Evolutionary conservation across 305 asterid genomes (phyloP), one percentile per base, ranked within the genome.

Genomic region (Solanum hybrid): DNA sequence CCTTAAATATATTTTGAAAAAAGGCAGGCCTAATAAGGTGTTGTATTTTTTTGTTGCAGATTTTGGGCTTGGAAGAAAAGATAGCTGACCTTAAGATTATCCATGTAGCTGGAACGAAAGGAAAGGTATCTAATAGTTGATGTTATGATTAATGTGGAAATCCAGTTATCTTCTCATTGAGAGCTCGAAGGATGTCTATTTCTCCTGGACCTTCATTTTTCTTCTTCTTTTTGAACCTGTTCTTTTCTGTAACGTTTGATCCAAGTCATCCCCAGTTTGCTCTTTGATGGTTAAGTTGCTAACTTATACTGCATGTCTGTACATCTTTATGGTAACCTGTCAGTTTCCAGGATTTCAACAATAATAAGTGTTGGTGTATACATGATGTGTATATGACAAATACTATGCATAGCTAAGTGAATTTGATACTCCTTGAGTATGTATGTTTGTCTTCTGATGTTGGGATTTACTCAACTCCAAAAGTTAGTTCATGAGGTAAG

Each of bases 31-130:
- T 34, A 31, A 82, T 86, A 39, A 75, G 46, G 33, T 80, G 28
- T 88, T 91, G 82, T 86, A 87, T 88, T 93, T 61, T 89, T 61
- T 89, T 89, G 84, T 92, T 91, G 91, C 95, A 95, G 98, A 95
- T 96, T 90, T 91, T 97, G 95, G 98, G 92, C 89, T 92, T 97
- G 94, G 97, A 97, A 90, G 95, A 95, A 89, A 90, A 87, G 79
- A 89, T 97, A 87, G 93, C 93, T 46, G 91, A 80, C 88, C 96
- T 97, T 77, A 95, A 95, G 92, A 94, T 96, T 86, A 95, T 97
- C 92, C 99, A 97, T 90, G 98, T 95, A 90, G 95, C 98, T 91
- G 99, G 99, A 90, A 97, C 98, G 77, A 97, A 97, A 95, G 99
- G 99, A 92, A 97, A 97, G 98, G 98, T 97, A 95, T 57, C 86